Percentiles rank a stretch among this genome's conserved stretches.
These are phyloP conservation scores for Podaxis sp. DNA, from an alignment of 768 basidiomycete genomes.

Conservation along the genomic window DNA sequence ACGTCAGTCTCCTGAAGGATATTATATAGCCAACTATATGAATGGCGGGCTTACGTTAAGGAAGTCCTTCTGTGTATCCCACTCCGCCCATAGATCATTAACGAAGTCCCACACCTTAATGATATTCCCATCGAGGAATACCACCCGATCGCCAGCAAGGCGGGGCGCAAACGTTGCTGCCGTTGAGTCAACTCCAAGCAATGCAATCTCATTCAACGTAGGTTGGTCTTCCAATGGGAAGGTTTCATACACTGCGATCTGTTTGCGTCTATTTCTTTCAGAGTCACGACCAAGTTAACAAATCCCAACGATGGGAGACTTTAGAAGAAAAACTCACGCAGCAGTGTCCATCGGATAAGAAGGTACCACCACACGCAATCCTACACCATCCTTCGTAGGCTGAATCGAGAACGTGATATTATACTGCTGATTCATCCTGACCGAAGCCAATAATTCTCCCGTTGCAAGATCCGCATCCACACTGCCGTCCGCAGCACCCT, in stretches of 20 bases:
- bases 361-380: constrained; percentile 3
- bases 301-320: neutral
- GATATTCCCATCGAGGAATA: constrained; percentile 3
- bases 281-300: neutral
- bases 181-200: neutral
- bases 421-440: neutral
- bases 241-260: constrained; percentile 2
- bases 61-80: constrained; percentile 10
- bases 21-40: neutral
- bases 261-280: constrained; percentile 6
- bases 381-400: constrained; percentile 8
- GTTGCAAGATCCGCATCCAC: neutral
- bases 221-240: neutral
- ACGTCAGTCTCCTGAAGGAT: neutral
- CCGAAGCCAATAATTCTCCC: neutral
- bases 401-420: constrained; percentile 1
- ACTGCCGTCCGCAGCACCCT: neutral
- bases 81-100: constrained; percentile 1
- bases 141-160: constrained; percentile 8
- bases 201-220: neutral
- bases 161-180: neutral
- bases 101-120: constrained; percentile 11
- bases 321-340: neutral
- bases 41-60: neutral
- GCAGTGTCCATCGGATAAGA: neutral